Evolutionary conservation across 169 alveolate species (phyloP).

Genomic region (Cryptosporidium bovis): DNA sequence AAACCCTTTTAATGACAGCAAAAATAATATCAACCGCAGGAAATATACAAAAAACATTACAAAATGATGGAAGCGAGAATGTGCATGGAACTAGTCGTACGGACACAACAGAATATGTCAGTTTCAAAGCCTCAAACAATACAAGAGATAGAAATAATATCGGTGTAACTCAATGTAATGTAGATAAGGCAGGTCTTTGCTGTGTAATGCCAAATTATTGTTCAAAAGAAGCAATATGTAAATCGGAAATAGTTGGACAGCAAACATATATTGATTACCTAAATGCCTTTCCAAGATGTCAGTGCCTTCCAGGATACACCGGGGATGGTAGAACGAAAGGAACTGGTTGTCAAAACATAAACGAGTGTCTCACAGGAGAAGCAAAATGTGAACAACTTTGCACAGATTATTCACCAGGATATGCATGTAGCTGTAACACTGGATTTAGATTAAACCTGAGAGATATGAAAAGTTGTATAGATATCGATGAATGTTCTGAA

Average conservation of each 20-base stretch:
- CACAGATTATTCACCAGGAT: slow-evolving; percentile 72
- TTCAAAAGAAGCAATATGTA: slow-evolving; percentile 60
- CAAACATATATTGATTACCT: slow-evolving; percentile 72
- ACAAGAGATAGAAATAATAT: not conserved
- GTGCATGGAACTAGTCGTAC: not conserved
- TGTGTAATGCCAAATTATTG: slow-evolving; percentile 73
- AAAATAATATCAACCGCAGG: slow-evolving; percentile 67
- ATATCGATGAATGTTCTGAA: slow-evolving; percentile 79
- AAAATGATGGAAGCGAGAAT: slow-evolving; percentile 13
- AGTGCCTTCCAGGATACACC: slow-evolving; percentile 74
- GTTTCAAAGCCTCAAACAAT: not conserved
- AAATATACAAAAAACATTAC: slow-evolving; percentile 43
- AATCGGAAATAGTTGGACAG: slow-evolving; percentile 67
- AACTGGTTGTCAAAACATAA: slow-evolving; percentile 76
- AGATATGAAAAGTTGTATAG: slow-evolving; percentile 68
- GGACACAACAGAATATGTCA: not conserved
- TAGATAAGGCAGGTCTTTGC: slow-evolving; percentile 56
- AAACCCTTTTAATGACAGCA: slow-evolving; percentile 61
- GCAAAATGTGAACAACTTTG: slow-evolving; percentile 77
- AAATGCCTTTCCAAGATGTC: slow-evolving; percentile 78
- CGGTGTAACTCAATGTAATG: slow-evolving; percentile 11
- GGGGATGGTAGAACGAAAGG: slow-evolving; percentile 78
- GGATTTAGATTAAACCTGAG: slow-evolving; percentile 45
- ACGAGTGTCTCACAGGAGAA: slow-evolving; percentile 76
- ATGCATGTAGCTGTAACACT: slow-evolving; percentile 59